Percentiles rank a stretch among this genome's conserved stretches.
Evolutionary conservation across 805 yeast genomes (phyloP).

Genomic region (Kuraishia molischiana): DNA sequence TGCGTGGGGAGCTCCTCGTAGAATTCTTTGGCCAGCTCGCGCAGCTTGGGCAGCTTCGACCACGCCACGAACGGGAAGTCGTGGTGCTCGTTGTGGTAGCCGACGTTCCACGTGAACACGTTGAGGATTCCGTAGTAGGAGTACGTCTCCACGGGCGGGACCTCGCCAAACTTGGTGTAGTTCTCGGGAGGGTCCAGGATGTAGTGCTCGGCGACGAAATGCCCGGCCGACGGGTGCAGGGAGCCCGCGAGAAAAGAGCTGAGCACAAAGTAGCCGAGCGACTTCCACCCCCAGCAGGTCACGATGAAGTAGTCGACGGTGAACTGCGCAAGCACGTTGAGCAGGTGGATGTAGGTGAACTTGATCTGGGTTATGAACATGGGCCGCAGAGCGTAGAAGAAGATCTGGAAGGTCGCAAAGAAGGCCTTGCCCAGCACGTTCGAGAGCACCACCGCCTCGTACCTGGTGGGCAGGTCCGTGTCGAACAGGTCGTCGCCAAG

Average conservation of each 20-base stretch:
- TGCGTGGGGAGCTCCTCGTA: conserved; percentile 74
- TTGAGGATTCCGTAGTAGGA: conserved; percentile 82
- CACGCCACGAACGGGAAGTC: conserved; percentile 93
- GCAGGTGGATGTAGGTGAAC: conserved; percentile 64
- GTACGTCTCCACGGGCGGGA: conserved; percentile 72
- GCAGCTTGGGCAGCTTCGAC: conserved; percentile 62
- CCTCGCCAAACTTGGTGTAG: conserved; percentile 18
- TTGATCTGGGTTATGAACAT: conserved; percentile 72
- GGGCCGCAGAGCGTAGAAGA: conserved; percentile 86
- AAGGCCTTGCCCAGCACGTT: conserved; percentile 81
- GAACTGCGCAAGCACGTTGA: conserved; percentile 57
- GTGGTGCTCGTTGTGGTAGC: conserved; percentile 91
- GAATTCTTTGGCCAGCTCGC: conserved; percentile 66
- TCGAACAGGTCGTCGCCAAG: conserved; percentile 78
- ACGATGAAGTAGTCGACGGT: conserved; percentile 50
- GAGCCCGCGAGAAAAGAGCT: conserved; percentile 87
- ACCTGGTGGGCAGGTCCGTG: conserved; percentile 77
- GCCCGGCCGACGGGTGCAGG: conserved; percentile 90
- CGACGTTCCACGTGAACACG: conserved; percentile 81
- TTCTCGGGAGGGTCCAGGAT: conserved; percentile 47
- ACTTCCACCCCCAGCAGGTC: conserved; percentile 49
- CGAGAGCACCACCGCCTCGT: conserved; percentile 67
- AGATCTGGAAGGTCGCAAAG: conserved; percentile 81
- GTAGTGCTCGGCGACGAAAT: conserved; percentile 92
- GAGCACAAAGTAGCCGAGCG: conserved; percentile 57